These are phyloP conservation scores for Boletus subparvulus DNA, from an alignment of 768 basidiomycete genomes.

Conservation along the genomic window DNA sequence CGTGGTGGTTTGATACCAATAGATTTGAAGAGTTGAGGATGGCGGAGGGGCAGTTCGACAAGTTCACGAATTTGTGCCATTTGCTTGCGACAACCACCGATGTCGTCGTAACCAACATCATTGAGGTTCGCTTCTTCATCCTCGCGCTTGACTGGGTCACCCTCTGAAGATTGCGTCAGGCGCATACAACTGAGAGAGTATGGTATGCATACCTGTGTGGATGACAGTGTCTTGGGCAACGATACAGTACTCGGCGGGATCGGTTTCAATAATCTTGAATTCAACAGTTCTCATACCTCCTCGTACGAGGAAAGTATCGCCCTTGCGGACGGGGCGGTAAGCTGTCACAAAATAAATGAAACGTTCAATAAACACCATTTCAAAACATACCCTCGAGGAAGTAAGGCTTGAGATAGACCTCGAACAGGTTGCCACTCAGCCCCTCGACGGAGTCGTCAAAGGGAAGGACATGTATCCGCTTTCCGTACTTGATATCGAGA, in stretches of 20 bases:
- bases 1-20: constrained; percentile 99
- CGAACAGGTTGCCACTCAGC: constrained; percentile 96
- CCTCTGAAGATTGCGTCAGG: constrained; percentile 55
- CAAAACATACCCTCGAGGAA: constrained; percentile 81
- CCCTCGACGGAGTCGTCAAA: constrained; percentile 99
- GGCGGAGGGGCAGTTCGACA: constrained; percentile 95
- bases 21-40: constrained; percentile 99
- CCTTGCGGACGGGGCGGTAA: constrained; percentile 95
- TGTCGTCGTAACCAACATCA: constrained; percentile 98
- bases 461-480: constrained; percentile 93
- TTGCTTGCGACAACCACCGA: constrained; percentile 99
- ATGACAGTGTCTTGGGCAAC: constrained; percentile 99
- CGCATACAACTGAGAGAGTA: not conserved
- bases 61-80: constrained; percentile 99
- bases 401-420: constrained; percentile 98
- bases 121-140: constrained; percentile 96
- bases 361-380: not conserved
- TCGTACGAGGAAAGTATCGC: constrained; percentile 98
- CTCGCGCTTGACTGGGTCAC: constrained; percentile 97
- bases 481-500: constrained; percentile 98
- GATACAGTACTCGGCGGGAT: constrained; percentile 97
- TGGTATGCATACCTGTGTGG: constrained; percentile 60
- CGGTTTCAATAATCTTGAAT: constrained; percentile 98
- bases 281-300: constrained; percentile 98
- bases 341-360: constrained; percentile 39